Percentiles rank a stretch among this genome's conserved stretches.
phyloP scores from a whole-genome alignment of 2,329 filamentous ascomycete genomes.

The Hirsutella minnesotensis region DNA sequence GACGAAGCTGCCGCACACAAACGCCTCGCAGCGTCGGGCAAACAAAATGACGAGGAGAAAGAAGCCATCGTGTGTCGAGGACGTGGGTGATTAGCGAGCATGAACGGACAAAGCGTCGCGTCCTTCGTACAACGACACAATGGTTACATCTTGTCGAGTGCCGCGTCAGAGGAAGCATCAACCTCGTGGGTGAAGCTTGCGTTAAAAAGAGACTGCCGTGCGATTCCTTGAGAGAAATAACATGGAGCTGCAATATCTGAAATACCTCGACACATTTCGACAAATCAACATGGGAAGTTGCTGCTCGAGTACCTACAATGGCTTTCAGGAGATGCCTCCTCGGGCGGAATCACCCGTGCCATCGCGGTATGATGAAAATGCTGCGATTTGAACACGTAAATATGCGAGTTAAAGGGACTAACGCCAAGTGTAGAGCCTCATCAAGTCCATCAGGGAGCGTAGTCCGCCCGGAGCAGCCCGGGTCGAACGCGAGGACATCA shows the following conservation, averaged over 20 bases:
- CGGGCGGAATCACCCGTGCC: not conserved
- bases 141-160: not conserved
- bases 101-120: not conserved
- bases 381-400: too few species aligned
- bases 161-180: not conserved
- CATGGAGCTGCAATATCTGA: too few species aligned
- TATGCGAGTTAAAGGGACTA: too few species aligned
- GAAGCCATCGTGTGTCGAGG: too few species aligned
- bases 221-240: not conserved
- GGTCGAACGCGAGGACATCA: too few species aligned
- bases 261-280: not conserved
- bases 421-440: too few species aligned
- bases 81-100: too few species aligned
- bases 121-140: not conserved
- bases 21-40: too few species aligned
- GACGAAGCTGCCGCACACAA: too few species aligned
- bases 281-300: slow-evolving; percentile 2
- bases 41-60: too few species aligned
- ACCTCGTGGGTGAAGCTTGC: not conserved
- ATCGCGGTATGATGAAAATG: slow-evolving; percentile 1
- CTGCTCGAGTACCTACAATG: slow-evolving; percentile 3
- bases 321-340: slow-evolving; percentile 6
- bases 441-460: too few species aligned
- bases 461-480: too few species aligned
- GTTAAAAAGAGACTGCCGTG: not conserved